Conservation (phyloP, 192 early-diverging fungal genomes). For the Coemansia sp. region DNA sequence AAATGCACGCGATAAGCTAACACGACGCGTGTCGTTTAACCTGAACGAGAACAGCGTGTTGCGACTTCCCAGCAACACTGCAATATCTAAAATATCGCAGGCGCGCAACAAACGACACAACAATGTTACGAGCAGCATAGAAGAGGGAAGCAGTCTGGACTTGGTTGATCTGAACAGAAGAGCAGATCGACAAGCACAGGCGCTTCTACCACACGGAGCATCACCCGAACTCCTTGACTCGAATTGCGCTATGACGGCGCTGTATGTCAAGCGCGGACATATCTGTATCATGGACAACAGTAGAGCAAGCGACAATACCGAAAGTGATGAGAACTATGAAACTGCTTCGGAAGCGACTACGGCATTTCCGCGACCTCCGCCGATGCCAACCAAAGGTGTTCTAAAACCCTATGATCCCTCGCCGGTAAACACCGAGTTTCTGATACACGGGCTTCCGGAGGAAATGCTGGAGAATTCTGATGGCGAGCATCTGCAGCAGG, state of each 20-base stretch:
- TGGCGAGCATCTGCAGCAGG: not conserved
- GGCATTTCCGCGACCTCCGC: not conserved
- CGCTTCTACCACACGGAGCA: constrained; percentile 48
- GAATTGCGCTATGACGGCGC: constrained; percentile 44
- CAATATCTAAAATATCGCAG: constrained; percentile 40
- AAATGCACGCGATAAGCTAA: constrained; percentile 4
- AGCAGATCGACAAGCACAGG: constrained; percentile 33
- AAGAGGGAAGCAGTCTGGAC: constrained; percentile 13
- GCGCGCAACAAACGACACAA: constrained; percentile 28
- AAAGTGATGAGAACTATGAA: not conserved
- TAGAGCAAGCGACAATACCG: not conserved
- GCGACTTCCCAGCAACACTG: constrained; percentile 50
- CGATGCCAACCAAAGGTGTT: constrained; percentile 34
- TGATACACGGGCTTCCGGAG: constrained; percentile 18
- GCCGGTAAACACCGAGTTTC: constrained; percentile 31
- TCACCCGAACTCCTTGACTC: constrained; percentile 43
- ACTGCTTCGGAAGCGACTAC: not conserved
- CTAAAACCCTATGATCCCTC: constrained; percentile 47
- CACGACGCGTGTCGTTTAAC: constrained; percentile 54
- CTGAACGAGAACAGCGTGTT: constrained; percentile 39
- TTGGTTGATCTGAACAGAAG: constrained; percentile 22
- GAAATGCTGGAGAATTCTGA: constrained; percentile 7
- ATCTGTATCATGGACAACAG: constrained; percentile 31
- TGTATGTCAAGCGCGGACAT: constrained; percentile 50
- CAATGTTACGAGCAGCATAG: constrained; percentile 14